Conservation (phyloP, 495 filamentous ascomycete species). For the Viridothelium virens region DNA sequence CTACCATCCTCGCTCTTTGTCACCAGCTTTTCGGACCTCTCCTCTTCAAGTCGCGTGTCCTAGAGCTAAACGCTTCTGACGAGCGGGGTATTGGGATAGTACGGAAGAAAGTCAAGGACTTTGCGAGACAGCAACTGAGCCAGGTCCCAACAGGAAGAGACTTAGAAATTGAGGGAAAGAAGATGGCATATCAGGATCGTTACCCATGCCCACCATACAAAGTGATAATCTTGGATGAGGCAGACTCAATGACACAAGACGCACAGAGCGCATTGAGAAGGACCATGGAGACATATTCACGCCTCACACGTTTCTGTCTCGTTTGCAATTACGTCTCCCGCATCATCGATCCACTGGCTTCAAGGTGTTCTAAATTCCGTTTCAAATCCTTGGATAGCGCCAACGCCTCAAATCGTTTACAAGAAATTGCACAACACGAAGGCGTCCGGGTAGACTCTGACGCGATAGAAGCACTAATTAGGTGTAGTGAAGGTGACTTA, state of each 20-base stretch:
- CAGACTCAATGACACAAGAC: constrained; percentile 98
- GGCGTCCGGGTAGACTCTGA: constrained; percentile 66
- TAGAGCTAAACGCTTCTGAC: constrained; percentile 98
- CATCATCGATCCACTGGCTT: constrained; percentile 93
- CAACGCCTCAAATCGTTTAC: constrained; percentile 64
- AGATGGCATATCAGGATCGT: constrained; percentile 52
- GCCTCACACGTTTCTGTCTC: constrained; percentile 93
- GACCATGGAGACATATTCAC: constrained; percentile 96
- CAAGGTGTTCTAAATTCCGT: constrained; percentile 89
- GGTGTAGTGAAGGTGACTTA: constrained; percentile 87
- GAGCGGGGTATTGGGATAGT: constrained; percentile 96
- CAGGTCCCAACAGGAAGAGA: constrained; percentile 55
- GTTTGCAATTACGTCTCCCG: constrained; percentile 98
- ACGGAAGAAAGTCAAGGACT: constrained; percentile 97
- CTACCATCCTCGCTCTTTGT: constrained; percentile 89
- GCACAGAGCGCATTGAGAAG: constrained; percentile 85
- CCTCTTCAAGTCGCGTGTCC: constrained; percentile 84
- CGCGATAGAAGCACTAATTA: constrained; percentile 72
- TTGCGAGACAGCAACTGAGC: constrained; percentile 87
- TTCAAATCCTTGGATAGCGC: constrained; percentile 91
- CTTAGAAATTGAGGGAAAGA: constrained; percentile 31
- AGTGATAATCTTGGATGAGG: constrained; percentile 95
- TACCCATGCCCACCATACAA: constrained; percentile 98
- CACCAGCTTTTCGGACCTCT: constrained; percentile 97
- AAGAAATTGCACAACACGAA: constrained; percentile 73